phyloP scores from a whole-genome alignment of 805 yeast genomes.

The Diddensiella transvaalensis region DNA sequence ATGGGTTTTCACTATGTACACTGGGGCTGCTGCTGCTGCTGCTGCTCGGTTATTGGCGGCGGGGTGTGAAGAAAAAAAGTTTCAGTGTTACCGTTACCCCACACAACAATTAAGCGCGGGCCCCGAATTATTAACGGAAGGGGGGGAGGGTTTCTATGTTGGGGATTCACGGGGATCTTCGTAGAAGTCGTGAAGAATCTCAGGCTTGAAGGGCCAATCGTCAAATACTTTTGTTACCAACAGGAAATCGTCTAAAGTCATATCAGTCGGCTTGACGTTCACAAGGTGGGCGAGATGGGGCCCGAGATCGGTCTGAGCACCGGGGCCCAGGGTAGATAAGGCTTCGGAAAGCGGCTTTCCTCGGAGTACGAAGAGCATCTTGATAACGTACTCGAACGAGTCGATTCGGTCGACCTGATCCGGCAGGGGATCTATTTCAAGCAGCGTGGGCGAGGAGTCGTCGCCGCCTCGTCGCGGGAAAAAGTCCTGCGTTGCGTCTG shows the following conservation, averaged over 20 bases:
- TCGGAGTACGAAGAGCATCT: conserved; percentile 51
- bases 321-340: conserved; percentile 68
- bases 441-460: conserved; percentile 39
- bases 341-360: conserved; percentile 45
- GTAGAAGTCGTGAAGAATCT: conserved; percentile 40
- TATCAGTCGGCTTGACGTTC: conserved; percentile 43
- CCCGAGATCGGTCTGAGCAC: conserved; percentile 49
- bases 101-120: too few species aligned
- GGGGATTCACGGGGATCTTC: conserved; percentile 30
- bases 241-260: conserved; percentile 55
- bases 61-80: too few species aligned
- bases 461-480: conserved; percentile 12
- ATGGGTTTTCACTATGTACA: too few species aligned
- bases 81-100: too few species aligned
- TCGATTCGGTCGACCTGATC: conserved; percentile 45
- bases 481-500: conserved; percentile 10
- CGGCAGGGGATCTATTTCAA: conserved; percentile 54
- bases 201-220: conserved; percentile 87
- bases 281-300: conserved; percentile 37
- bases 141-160: too few species aligned
- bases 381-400: conserved; percentile 64
- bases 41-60: too few species aligned
- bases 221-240: conserved; percentile 50
- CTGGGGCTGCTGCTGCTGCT: too few species aligned
- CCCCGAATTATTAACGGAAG: too few species aligned